A percentile compares a stretch with the other conserved stretches of the same genome.
Conservation (phyloP, 192 early-diverging fungal genomes). For the Coemansia sp. region DNA sequence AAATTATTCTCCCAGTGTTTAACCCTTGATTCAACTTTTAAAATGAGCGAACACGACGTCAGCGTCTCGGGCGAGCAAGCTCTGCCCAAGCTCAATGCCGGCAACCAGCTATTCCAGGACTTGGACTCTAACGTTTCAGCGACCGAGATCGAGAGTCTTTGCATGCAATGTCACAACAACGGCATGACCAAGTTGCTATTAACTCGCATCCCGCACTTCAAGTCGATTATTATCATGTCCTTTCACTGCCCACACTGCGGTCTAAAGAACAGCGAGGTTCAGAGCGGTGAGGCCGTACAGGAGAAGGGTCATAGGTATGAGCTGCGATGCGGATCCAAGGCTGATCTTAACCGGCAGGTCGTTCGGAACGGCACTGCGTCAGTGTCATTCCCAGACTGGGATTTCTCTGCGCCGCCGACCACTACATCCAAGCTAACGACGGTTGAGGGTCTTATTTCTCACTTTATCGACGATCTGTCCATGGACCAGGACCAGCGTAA, state of each 20-base stretch:
- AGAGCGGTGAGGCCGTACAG: conserved; percentile 80
- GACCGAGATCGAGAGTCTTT: conserved; percentile 87
- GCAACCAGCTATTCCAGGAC: conserved; percentile 68
- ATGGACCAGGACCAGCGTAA: conserved; percentile 79
- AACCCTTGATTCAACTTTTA: not conserved
- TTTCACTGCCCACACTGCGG: conserved; percentile 92
- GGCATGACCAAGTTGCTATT: conserved; percentile 85
- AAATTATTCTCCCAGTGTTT: not conserved
- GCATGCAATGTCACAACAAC: conserved; percentile 91
- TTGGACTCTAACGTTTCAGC: conserved; percentile 68
- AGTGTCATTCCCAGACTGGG: conserved; percentile 80
- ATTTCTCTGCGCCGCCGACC: conserved; percentile 87
- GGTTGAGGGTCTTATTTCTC: conserved; percentile 80
- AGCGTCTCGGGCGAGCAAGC: conserved; percentile 18
- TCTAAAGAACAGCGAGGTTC: conserved; percentile 87
- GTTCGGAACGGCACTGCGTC: conserved; percentile 85
- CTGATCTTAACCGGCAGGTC: conserved; percentile 89
- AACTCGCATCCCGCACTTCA: conserved; percentile 93
- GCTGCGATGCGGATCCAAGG: conserved; percentile 66
- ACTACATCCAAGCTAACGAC: conserved; percentile 86
- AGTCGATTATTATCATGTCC: conserved; percentile 81
- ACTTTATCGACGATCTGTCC: conserved; percentile 81
- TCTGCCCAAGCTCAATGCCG: conserved; percentile 37
- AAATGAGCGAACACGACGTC: conserved; percentile 14
- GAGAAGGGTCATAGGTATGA: conserved; percentile 78